Base-by-base conservation (phyloP, 306 rosid species). In the Lathyrus sativus region DNA sequence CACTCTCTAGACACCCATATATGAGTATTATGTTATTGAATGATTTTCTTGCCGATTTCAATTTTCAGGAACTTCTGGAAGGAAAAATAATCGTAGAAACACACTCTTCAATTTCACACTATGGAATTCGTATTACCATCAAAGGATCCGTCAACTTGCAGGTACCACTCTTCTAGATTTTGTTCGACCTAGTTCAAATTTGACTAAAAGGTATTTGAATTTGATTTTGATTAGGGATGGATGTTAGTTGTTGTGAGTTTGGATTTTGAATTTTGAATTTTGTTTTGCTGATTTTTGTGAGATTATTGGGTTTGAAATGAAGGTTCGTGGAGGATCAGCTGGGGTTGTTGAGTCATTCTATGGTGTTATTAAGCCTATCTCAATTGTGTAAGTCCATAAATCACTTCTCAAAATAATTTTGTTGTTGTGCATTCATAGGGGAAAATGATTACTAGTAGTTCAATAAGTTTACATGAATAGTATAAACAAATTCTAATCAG, bases 291-390 rank as follows among this genome's bases (percentile, higher is more conserved):
- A 55, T 71, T 61, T 70, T 51, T 56, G 39, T 76, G 29, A 58
- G 49, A 14, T 41, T 68, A 4, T 58, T 77, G 53, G 39, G 39
- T 66, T 11, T 46, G 17, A 18, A 29, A 48, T 67, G 80, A 76
- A 93, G 98, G 85, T 93, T 76, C 93, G 90, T 75, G 96, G 98
- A 74, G 98, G 98, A 61, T 83, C 97, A 28, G 93, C 91, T 13
- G 97, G 97, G 54, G 84, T 86, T 62, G 84, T 91, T 17, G 97
- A 88, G 74, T 86, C 93, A 24, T 43, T 91, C 42, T 87, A 88
- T 67, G 97, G 97, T 9, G 97, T 84, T 76, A 63, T 87, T 67
- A 91, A 86, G 84, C 97, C 97, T 7, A 76, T 86, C 19, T 72
- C 83, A 48, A 85, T 91, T 74, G 69, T 88, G 97, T 91, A 78